Evolutionary conservation across 768 basidiomycete genomes (phyloP).

Genomic region (Psilocybe cubensis): DNA sequence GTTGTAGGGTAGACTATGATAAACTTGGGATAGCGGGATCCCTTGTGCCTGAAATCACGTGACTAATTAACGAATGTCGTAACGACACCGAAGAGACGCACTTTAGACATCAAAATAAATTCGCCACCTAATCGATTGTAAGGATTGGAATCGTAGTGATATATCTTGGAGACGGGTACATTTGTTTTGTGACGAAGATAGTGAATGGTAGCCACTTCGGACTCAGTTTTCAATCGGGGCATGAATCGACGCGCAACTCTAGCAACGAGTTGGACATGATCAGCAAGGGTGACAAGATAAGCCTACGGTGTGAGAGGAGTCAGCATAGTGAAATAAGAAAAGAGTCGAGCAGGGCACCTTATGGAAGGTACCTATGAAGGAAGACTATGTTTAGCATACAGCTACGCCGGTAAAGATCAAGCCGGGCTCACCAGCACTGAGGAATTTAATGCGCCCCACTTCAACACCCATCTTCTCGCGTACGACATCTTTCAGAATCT

Average conservation of each 20-base stretch:
- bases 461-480: constrained; percentile 67
- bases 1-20: constrained; percentile 69
- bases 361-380: constrained; percentile 76
- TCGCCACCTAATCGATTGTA: constrained; percentile 86
- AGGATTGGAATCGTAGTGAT: constrained; percentile 81
- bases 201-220: constrained; percentile 85
- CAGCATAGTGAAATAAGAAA: neutral
- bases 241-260: constrained; percentile 85
- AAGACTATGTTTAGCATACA: constrained; percentile 6
- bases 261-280: constrained; percentile 68
- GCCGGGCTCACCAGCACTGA: constrained; percentile 66
- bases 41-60: constrained; percentile 63
- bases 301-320: constrained; percentile 47
- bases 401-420: constrained; percentile 16
- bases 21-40: constrained; percentile 70
- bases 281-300: constrained; percentile 71
- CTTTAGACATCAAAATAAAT: constrained; percentile 88
- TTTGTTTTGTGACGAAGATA: constrained; percentile 72
- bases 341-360: constrained; percentile 49
- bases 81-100: constrained; percentile 31
- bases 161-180: constrained; percentile 77
- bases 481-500: constrained; percentile 76
- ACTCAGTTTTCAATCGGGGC: constrained; percentile 85
- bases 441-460: constrained; percentile 71
- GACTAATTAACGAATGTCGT: neutral